Percentiles rank a stretch among this genome's conserved stretches.
Conservation (phyloP, 257 asterid species). For the Solanum pimpinellifolium region DNA sequence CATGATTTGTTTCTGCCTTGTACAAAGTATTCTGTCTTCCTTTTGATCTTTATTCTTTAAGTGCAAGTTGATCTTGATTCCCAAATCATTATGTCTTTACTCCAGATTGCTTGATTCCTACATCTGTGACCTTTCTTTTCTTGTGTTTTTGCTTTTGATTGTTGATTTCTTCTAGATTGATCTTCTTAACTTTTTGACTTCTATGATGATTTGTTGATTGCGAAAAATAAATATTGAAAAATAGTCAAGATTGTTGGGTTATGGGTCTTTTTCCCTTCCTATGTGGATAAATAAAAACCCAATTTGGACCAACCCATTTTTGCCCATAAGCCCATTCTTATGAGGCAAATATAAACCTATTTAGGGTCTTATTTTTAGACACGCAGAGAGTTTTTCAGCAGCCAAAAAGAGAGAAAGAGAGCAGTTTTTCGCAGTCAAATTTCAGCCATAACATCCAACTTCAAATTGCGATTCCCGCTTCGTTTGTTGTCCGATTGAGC, state of each 20-base stretch:
- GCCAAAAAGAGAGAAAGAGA: too few species aligned
- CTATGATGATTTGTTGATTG: neutral
- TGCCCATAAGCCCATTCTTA: too few species aligned
- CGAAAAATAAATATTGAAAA: neutral
- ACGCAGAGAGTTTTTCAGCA: too few species aligned
- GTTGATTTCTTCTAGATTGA: neutral
- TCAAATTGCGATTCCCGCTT: too few species aligned
- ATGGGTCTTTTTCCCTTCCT: too few species aligned
- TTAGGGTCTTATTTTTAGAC: too few species aligned
- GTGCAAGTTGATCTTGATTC: neutral
- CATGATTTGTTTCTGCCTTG: neutral
- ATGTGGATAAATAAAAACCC: too few species aligned
- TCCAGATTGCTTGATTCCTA: neutral
- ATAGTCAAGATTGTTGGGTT: neutral
- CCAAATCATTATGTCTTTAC: neutral
- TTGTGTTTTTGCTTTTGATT: neutral
- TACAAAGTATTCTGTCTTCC: neutral
- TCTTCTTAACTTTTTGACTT: neutral
- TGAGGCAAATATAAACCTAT: too few species aligned
- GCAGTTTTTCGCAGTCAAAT: too few species aligned
- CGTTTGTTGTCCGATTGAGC: too few species aligned
- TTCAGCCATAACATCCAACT: too few species aligned
- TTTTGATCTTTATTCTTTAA: neutral
- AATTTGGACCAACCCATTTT: too few species aligned
- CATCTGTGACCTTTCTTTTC: neutral